phyloP scores from a whole-genome alignment of 352 stramenopile genomes.

The Hyaloperonospora arabidopsidis region DNA sequence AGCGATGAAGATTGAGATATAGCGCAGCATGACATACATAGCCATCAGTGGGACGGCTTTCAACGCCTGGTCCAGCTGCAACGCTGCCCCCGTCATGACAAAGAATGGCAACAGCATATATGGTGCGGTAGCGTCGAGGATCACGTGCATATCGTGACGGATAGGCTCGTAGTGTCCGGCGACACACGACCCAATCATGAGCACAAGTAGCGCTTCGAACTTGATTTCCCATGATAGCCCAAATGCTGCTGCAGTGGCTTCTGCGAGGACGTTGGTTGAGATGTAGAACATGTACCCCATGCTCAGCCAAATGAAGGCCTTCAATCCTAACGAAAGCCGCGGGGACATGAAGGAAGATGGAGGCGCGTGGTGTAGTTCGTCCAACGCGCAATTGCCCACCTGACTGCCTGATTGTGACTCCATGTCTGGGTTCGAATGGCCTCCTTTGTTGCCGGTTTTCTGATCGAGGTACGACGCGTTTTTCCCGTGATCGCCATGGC shows the following conservation, averaged over 20 bases:
- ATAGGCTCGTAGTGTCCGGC: conserved; percentile 49
- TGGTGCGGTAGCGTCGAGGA: conserved; percentile 49
- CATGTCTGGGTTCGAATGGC: conserved; percentile 24
- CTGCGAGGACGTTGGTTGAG: conserved; percentile 35
- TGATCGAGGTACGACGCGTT: conserved; percentile 16
- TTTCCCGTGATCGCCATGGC: conserved; percentile 3
- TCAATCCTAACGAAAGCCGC: conserved; percentile 34
- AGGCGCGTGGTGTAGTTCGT: conserved; percentile 23
- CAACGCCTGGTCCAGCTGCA: conserved; percentile 62
- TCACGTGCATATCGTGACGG: conserved; percentile 69
- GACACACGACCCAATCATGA: conserved; percentile 60
- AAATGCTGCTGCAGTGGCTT: conserved; percentile 38
- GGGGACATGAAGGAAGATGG: conserved; percentile 14
- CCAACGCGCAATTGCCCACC: too few relatives aligned
- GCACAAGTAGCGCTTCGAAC: conserved; percentile 54
- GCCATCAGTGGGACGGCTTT: conserved; percentile 58
- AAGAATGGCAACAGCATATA: conserved; percentile 75
- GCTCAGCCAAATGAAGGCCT: conserved; percentile 59
- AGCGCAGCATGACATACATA: conserved; percentile 50
- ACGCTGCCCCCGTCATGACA: conserved; percentile 56
- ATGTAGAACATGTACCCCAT: conserved; percentile 61
- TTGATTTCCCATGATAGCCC: conserved; percentile 63
- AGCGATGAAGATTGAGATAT: conserved; percentile 53
- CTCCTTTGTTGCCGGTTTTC: conserved; percentile 20
- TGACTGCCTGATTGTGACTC: conserved; percentile 44